A percentile compares a stretch with the other conserved stretches of the same genome.
phyloP scores from a whole-genome alignment of 768 basidiomycete species.

The Tephrocybe rancida region DNA sequence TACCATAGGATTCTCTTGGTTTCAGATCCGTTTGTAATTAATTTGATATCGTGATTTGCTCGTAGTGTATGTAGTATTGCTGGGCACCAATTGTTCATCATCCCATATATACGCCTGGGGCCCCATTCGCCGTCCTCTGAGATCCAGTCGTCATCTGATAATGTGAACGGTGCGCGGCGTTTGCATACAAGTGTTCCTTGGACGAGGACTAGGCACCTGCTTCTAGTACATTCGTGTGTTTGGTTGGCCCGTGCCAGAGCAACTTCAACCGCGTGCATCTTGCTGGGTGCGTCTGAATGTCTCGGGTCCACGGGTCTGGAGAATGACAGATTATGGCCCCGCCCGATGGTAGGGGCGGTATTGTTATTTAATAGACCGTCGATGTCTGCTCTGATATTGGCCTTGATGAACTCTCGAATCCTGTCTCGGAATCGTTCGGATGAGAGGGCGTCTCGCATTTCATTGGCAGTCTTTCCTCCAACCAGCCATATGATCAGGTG shows the following conservation, averaged over 20 bases:
- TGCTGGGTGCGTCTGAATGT: conserved; percentile 11
- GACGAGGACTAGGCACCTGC: conserved; percentile 24
- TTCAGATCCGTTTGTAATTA: conserved; percentile 27
- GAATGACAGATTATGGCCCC: conserved; percentile 25
- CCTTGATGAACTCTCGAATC: conserved; percentile 29
- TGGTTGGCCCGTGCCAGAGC: conserved; percentile 17
- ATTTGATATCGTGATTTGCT: conserved; percentile 45
- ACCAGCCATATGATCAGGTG: conserved; percentile 36
- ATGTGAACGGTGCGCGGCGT: conserved; percentile 28
- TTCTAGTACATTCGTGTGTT: conserved; percentile 29
- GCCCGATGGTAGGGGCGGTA: too few species aligned
- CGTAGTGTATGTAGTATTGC: conserved; percentile 20
- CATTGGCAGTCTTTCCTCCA: conserved; percentile 27
- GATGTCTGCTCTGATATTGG: conserved; percentile 33
- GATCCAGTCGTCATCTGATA: conserved; percentile 17
- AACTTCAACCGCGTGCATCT: conserved; percentile 19
- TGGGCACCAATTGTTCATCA: conserved; percentile 31
- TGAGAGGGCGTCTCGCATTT: conserved; percentile 26
- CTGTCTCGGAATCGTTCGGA: conserved; percentile 26
- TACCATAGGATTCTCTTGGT: not conserved
- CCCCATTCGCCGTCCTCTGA: conserved; percentile 27
- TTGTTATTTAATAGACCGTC: conserved; percentile 28
- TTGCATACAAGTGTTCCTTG: conserved; percentile 27
- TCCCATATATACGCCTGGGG: conserved; percentile 21
- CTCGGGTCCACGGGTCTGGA: conserved; percentile 30